Evolutionary conservation across 2,329 filamentous ascomycete genomes (phyloP).

Genomic region (Trichoderma hamatum): DNA sequence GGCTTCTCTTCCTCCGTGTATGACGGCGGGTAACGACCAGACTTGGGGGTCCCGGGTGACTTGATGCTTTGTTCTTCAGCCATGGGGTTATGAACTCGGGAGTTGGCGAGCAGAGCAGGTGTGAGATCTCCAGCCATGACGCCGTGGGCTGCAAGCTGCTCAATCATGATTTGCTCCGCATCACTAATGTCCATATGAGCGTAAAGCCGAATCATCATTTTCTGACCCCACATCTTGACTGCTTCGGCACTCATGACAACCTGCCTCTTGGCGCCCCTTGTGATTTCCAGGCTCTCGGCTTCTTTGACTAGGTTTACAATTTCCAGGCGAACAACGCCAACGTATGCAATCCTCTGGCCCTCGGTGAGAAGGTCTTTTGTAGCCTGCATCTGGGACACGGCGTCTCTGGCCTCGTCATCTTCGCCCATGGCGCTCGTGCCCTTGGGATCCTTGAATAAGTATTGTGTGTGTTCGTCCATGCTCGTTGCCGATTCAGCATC

Average conservation of each 20-base stretch:
- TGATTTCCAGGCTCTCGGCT: constrained; percentile 62
- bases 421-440: constrained; percentile 66
- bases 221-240: constrained; percentile 94
- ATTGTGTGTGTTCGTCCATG: constrained; percentile 95
- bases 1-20: constrained; percentile 47
- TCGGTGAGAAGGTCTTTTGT: constrained; percentile 96
- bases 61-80: constrained; percentile 49
- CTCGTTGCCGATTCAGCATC: constrained; percentile 92
- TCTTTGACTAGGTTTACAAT: constrained; percentile 77
- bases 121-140: constrained; percentile 84
- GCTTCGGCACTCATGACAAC: constrained; percentile 71
- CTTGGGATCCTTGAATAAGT: constrained; percentile 80
- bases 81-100: constrained; percentile 90
- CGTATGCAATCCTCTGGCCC: constrained; percentile 93
- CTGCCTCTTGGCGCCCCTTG: constrained; percentile 71
- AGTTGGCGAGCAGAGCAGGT: constrained; percentile 85
- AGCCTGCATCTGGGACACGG: constrained; percentile 87
- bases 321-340: constrained; percentile 82
- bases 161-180: constrained; percentile 96
- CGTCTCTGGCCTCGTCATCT: constrained; percentile 77
- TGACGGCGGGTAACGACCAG: constrained; percentile 31
- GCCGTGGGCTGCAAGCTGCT: constrained; percentile 91
- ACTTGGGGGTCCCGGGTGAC: constrained; percentile 32
- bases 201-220: constrained; percentile 96
- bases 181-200: constrained; percentile 94